phyloP scores from a whole-genome alignment of 1,284 basidiomycete species.

The Ustilago vetiveriae region DNA sequence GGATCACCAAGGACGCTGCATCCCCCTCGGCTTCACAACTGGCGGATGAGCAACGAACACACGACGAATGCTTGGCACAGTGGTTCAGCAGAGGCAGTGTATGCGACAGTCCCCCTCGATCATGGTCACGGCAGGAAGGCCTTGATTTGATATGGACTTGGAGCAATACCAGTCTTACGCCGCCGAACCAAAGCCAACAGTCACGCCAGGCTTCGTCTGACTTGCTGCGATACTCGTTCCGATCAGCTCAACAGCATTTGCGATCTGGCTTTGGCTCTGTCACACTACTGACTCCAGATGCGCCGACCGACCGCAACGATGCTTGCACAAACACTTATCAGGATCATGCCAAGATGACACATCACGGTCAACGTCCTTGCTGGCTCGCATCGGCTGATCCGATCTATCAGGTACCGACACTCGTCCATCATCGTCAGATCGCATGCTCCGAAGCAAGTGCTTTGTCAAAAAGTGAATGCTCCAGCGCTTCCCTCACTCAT shows the following conservation, averaged over 20 bases:
- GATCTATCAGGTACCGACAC: slow-evolving; percentile 11
- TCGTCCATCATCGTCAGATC: slow-evolving; percentile 26
- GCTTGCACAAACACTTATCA: slow-evolving; percentile 12
- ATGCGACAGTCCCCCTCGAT: slow-evolving; percentile 6
- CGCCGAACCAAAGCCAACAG: no score
- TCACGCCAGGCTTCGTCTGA: no score
- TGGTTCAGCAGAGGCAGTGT: slow-evolving; percentile 24
- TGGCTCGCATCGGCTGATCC: slow-evolving; percentile 18
- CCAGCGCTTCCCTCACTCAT: background rate
- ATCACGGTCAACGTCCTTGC: slow-evolving; percentile 24
- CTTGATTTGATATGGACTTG: slow-evolving; percentile 29
- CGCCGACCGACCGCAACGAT: background rate
- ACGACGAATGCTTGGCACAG: slow-evolving; percentile 16
- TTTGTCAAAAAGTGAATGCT: background rate
- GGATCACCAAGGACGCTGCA: background rate
- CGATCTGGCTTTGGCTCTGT: slow-evolving; percentile 26
- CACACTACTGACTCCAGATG: slow-evolving; percentile 32
- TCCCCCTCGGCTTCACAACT: background rate
- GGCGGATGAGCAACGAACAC: background rate
- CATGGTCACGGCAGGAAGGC: slow-evolving; percentile 11
- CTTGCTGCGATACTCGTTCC: slow-evolving; percentile 33
- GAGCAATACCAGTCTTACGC: slow-evolving; percentile 11
- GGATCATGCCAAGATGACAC: background rate
- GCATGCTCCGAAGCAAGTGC: slow-evolving; percentile 6
- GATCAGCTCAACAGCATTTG: slow-evolving; percentile 31